A percentile compares a stretch with the other conserved stretches of the same genome.
Conservation (phyloP, 352 stramenopile species). For the Globisporangium uncinulatum region DNA sequence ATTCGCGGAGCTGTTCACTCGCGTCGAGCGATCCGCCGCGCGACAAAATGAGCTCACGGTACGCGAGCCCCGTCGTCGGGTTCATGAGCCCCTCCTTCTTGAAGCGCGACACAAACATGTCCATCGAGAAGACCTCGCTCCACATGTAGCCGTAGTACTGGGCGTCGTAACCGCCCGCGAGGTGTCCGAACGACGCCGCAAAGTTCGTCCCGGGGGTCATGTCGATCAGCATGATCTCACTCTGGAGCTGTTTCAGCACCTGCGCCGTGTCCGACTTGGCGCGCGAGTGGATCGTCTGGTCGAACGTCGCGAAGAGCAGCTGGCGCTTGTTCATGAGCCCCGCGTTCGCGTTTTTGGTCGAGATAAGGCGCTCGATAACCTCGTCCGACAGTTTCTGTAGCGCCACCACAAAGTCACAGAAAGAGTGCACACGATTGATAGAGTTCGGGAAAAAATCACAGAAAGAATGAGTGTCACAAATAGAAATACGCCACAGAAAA, state of each 20-base stretch:
- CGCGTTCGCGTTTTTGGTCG: constrained; percentile 82
- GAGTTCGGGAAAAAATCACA: background rate
- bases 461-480: too few species aligned
- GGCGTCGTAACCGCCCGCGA: constrained; percentile 71
- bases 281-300: constrained; percentile 84
- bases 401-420: too few species aligned
- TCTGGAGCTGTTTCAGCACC: constrained; percentile 76
- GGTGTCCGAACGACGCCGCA: constrained; percentile 76
- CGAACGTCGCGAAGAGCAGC: constrained; percentile 73
- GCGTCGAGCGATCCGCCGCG: constrained; percentile 76
- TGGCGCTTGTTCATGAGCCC: constrained; percentile 82
- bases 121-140: constrained; percentile 86
- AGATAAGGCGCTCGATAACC: constrained; percentile 75
- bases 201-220: constrained; percentile 86
- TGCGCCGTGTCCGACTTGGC: constrained; percentile 75
- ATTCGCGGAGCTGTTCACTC: constrained; percentile 72
- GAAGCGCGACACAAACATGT: constrained; percentile 89
- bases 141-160: constrained; percentile 90
- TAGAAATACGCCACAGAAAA: too few species aligned
- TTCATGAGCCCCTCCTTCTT: constrained; percentile 84
- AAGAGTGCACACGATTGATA: background rate
- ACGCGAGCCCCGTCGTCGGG: constrained; percentile 66
- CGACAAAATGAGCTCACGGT: constrained; percentile 84
- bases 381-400: constrained; percentile 72
- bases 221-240: constrained; percentile 84